Percentiles rank a stretch among this genome's conserved stretches.
Evolutionary conservation across 768 basidiomycete species (phyloP).

Genomic region (Pisolithus albus): DNA sequence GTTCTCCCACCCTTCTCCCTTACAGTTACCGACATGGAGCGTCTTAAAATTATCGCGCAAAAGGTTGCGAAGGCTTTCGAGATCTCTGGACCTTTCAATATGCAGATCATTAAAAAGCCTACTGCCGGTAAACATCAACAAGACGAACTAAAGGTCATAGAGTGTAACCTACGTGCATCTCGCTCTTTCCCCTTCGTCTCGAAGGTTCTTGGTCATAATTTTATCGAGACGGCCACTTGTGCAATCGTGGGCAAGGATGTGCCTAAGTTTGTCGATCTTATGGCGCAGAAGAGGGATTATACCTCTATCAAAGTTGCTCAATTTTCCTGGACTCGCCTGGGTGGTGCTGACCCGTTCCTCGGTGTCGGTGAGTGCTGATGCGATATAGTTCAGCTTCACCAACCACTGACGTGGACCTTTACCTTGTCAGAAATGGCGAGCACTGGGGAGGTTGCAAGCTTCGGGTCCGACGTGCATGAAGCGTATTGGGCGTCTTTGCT

Average conservation of each 20-base stretch:
- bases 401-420: constrained; percentile 2
- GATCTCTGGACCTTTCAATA: constrained; percentile 98
- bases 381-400: neutral
- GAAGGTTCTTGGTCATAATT: constrained; percentile 95
- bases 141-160: constrained; percentile 88
- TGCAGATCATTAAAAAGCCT: constrained; percentile 93
- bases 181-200: constrained; percentile 99
- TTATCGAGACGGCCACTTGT: constrained; percentile 87
- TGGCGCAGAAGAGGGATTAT: constrained; percentile 85
- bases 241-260: constrained; percentile 84
- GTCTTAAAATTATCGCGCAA: constrained; percentile 87
- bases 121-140: constrained; percentile 45
- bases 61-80: constrained; percentile 94
- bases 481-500: constrained; percentile 95
- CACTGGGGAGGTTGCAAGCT: constrained; percentile 95
- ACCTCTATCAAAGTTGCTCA: constrained; percentile 96
- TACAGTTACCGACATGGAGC: constrained; percentile 63
- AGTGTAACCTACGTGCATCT: constrained; percentile 97
- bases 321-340: constrained; percentile 96
- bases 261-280: constrained; percentile 86
- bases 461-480: constrained; percentile 89
- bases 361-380: constrained; percentile 69
- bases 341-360: constrained; percentile 94
- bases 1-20: constrained; percentile 93
- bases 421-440: constrained; percentile 84